phyloP scores from a whole-genome alignment of 495 filamentous ascomycete species.

The Articulospora tetracladia region DNA sequence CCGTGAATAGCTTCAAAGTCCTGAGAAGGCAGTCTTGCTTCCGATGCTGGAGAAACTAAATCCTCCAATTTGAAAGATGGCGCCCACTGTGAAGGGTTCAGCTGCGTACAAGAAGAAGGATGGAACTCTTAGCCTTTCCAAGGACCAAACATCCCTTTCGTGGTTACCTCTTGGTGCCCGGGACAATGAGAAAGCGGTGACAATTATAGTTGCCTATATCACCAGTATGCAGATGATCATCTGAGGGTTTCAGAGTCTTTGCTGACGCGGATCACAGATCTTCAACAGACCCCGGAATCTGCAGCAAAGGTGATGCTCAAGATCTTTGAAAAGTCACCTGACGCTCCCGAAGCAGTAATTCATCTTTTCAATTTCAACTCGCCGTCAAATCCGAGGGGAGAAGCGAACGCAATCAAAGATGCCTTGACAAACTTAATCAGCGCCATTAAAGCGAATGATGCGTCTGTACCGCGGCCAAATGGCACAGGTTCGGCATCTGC shows the following conservation, averaged over 20 bases:
- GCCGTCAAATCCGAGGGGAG: constrained; percentile 63
- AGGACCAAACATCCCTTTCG: constrained; percentile 64
- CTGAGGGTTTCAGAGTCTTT: background rate
- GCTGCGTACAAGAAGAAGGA: constrained; percentile 96
- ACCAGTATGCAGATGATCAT: constrained; percentile 54
- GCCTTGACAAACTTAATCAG: constrained; percentile 73
- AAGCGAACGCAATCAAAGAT: constrained; percentile 82
- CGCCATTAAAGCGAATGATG: constrained; percentile 55
- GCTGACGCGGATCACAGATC: constrained; percentile 45
- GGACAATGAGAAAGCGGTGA: constrained; percentile 53
- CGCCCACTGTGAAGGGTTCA: constrained; percentile 62
- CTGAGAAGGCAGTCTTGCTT: background rate
- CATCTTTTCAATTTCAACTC: constrained; percentile 89
- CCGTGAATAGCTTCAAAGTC: background rate
- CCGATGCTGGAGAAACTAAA: constrained; percentile 11
- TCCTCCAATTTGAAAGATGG: constrained; percentile 13
- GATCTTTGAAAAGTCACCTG: constrained; percentile 66
- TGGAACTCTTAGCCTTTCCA: constrained; percentile 70
- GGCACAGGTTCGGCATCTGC: constrained; percentile 41
- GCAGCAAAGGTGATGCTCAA: constrained; percentile 87
- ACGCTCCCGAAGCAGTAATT: constrained; percentile 52
- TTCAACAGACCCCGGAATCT: constrained; percentile 86
- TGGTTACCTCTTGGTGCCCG: constrained; percentile 68
- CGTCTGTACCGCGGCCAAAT: constrained; percentile 33
- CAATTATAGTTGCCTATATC: constrained; percentile 69